Percentiles rank a stretch among this genome's conserved stretches.
Conservation (phyloP, 352 stramenopile species). For the Phytophthora tentaculata region DNA sequence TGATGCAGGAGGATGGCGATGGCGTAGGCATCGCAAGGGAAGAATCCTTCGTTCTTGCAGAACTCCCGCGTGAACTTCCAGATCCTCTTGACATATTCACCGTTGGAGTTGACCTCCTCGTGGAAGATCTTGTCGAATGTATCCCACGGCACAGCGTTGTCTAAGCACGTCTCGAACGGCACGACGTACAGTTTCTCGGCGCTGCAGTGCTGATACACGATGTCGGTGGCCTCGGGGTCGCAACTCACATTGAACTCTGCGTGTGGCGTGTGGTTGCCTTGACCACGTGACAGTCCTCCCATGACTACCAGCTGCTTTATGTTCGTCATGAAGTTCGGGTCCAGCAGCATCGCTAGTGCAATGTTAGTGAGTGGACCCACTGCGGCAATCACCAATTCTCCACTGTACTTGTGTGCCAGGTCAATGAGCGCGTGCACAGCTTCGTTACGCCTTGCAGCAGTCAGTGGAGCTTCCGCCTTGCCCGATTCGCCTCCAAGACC, state of each 20-base stretch:
- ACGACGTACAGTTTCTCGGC: conserved; percentile 70
- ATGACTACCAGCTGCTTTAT: conserved; percentile 78
- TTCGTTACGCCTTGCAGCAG: conserved; percentile 54
- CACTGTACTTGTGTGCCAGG: conserved; percentile 55
- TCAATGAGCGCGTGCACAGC: conserved; percentile 75
- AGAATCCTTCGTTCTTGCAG: conserved; percentile 50
- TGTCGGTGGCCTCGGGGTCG: conserved; percentile 80
- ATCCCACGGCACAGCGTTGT: conserved; percentile 64
- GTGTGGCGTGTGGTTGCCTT: conserved; percentile 74
- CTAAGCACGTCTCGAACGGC: conserved; percentile 71
- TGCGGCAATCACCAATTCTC: conserved; percentile 77
- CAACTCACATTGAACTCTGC: conserved; percentile 84
- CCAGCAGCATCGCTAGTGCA: conserved; percentile 73
- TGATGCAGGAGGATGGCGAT: conserved; percentile 66
- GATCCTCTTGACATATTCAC: conserved; percentile 63
- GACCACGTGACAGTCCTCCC: conserved; percentile 70
- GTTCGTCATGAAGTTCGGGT: conserved; percentile 67
- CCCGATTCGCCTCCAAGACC: conserved; percentile 68
- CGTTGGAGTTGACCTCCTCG: conserved; percentile 40
- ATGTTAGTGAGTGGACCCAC: conserved; percentile 84
- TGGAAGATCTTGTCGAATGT: conserved; percentile 76
- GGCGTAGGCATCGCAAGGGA: conserved; percentile 79
- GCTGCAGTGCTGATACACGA: conserved; percentile 71
- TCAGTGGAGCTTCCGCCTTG: conserved; percentile 36
- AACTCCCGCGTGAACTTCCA: conserved; percentile 69